Evolutionary conservation across 139 green algal genomes (phyloP).

Genomic region (Dunaliella sp.): DNA sequence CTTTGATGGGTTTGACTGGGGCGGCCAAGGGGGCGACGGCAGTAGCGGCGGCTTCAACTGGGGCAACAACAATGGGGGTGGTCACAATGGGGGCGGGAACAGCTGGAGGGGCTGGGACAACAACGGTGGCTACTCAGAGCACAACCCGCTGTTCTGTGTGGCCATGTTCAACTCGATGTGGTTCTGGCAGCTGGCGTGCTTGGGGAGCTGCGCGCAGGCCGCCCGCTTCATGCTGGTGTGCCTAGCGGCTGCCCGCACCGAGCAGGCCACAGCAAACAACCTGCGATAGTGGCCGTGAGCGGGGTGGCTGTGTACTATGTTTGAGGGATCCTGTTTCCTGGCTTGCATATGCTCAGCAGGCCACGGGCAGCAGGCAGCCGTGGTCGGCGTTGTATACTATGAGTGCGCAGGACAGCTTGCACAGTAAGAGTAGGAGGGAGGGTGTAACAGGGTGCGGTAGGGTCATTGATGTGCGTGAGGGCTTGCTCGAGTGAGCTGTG

Average conservation of each 20-base stretch:
- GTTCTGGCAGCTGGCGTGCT: constrained; percentile 3
- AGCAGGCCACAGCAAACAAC: no score
- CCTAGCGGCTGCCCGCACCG: neutral
- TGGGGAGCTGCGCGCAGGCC: neutral
- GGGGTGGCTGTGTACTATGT: no score
- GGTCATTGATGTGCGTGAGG: no score
- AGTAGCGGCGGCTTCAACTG: constrained; percentile 3
- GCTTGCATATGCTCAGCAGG: no score
- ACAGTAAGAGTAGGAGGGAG: no score
- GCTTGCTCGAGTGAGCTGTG: no score
- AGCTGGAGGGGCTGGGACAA: neutral
- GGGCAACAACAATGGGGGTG: neutral
- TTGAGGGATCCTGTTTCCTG: no score
- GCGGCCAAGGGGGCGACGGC: neutral
- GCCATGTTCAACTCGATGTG: constrained; percentile 5
- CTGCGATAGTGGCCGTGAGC: no score
- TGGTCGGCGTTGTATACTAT: no score
- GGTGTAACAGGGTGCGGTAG: no score
- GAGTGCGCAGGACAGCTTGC: no score
- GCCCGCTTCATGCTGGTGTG: neutral
- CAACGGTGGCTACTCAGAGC: constrained; percentile 8
- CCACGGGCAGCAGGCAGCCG: no score
- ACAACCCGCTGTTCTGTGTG: neutral
- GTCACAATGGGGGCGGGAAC: neutral
- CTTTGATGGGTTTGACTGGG: neutral